Percentiles rank a stretch among this genome's conserved stretches.
These are phyloP conservation scores for Mycena crocata DNA, from an alignment of 768 basidiomycete species.

Conservation along the genomic window DNA sequence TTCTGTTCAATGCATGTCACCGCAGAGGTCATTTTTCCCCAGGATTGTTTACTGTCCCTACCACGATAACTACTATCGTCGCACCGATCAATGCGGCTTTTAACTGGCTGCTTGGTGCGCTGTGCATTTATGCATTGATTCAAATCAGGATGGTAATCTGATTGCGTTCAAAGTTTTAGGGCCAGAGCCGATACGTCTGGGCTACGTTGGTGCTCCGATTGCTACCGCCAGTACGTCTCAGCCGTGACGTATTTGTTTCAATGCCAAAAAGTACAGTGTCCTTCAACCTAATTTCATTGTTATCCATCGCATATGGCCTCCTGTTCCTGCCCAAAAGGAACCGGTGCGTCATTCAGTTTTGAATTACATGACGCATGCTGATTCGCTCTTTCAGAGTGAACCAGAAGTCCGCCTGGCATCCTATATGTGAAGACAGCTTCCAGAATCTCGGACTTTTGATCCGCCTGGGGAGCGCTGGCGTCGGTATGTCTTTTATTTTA, in stretches of 20 bases:
- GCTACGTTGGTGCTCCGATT: not conserved
- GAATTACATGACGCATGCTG: not conserved
- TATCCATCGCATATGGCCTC: not conserved
- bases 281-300: not conserved
- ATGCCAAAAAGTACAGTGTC: not conserved
- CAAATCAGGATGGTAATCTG: too few relatives aligned
- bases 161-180: too few relatives aligned
- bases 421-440: not conserved
- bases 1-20: not conserved
- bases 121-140: too few relatives aligned
- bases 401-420: slow-evolving; percentile 1
- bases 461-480: not conserved
- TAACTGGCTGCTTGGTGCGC: too few relatives aligned
- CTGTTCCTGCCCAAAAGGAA: not conserved
- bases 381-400: not conserved
- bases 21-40: not conserved
- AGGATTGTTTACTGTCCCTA: slow-evolving; percentile 1
- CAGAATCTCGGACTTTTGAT: slow-evolving; percentile 5
- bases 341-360: not conserved
- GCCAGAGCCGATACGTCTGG: not conserved
- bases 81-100: not conserved
- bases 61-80: not conserved
- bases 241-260: too few relatives aligned
- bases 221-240: not conserved
- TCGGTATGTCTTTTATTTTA: not conserved